Evolutionary conservation across 176 grass and related monocot species (phyloP).

Genomic region (Carex parvula): DNA sequence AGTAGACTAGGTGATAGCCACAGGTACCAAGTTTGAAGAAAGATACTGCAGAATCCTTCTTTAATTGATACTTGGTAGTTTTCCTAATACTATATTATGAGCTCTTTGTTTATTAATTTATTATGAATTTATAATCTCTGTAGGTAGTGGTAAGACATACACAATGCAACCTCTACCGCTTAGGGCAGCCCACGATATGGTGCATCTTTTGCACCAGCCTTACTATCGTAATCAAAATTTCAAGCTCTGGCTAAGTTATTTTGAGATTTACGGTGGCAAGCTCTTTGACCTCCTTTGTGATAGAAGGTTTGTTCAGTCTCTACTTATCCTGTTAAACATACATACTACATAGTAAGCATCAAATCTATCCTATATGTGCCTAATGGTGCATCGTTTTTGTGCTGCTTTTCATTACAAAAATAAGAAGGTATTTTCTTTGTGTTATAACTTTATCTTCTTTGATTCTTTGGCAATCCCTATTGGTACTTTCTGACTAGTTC

Average conservation of each 20-base stretch:
- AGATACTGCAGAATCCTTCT: not conserved
- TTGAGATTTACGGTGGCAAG: constrained; percentile 98
- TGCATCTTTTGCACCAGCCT: constrained; percentile 65
- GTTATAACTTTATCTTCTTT: not conserved
- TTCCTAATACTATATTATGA: not conserved
- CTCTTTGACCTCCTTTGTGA: constrained; percentile 98
- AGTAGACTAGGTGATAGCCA: constrained; percentile 7
- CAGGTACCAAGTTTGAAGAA: constrained; percentile 18
- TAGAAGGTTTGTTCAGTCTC: constrained; percentile 50
- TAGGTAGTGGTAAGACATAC: constrained; percentile 99
- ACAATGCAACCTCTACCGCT: constrained; percentile 97
- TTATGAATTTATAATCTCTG: constrained; percentile 3
- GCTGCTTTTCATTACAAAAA: not conserved
- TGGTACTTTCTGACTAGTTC: not conserved
- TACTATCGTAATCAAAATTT: constrained; percentile 86
- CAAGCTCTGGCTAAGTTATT: constrained; percentile 99
- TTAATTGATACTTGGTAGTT: not conserved
- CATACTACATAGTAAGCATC: not conserved
- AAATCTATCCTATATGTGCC: not conserved
- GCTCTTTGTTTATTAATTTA: constrained; percentile 6
- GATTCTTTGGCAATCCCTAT: not conserved
- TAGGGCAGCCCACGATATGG: constrained; percentile 85
- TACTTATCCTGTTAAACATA: not conserved
- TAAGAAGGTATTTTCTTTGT: not conserved
- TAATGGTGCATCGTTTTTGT: not conserved